Base-by-base conservation (phyloP, 805 yeast genomes). In the Candida xyloterini region DNA sequence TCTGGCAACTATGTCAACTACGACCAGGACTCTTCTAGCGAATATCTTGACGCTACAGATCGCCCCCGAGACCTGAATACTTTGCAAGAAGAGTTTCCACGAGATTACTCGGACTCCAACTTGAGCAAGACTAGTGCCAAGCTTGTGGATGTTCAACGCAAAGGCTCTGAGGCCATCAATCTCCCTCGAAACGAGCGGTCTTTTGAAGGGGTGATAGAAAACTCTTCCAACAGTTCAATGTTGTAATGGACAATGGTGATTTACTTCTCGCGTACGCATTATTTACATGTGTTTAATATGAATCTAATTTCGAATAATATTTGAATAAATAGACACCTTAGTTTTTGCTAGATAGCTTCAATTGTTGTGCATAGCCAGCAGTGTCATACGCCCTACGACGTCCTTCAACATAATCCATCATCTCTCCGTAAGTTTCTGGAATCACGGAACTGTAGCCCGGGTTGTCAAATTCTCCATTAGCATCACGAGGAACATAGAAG, bases 321-420 rank as follows among this genome's bases (percentile, higher is more conserved):
- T 20, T 29, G 24, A 28, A 23, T 38, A 16, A 33, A 32, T 22
- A 27, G 22, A 20, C 26, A 16, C n/a, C 10, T 9, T 23, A 40
- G 15, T 33, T 25, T 8, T 29, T 24, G 11, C 51, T 56, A 35
- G 46, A 53, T 25, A 48, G 38, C 49, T 66, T 71, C 41, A 73
- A 48, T 47, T 71, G 76, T 38, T 62, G 64, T 11, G 71, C 86
- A 58, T 78, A 84, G 34, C 71, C 67, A 21, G 93, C 90, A 15
- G 95, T 86, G 35, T 82, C 95, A 41, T 71, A 72, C 4, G 95
- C 95, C 63, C 95, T 79, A 68, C 97, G 82, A 65, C 95, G 79
- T 20, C 95, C 97, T 55, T 84, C 90, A 13, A 90, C 74, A 57
- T 84, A 90, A 51, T 79, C 84, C 80, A 90, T 88, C 95, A 89